Evolutionary conservation across 2,329 filamentous ascomycete genomes (phyloP).

Genomic region (Paraphaeosphaeria sporulosa): DNA sequence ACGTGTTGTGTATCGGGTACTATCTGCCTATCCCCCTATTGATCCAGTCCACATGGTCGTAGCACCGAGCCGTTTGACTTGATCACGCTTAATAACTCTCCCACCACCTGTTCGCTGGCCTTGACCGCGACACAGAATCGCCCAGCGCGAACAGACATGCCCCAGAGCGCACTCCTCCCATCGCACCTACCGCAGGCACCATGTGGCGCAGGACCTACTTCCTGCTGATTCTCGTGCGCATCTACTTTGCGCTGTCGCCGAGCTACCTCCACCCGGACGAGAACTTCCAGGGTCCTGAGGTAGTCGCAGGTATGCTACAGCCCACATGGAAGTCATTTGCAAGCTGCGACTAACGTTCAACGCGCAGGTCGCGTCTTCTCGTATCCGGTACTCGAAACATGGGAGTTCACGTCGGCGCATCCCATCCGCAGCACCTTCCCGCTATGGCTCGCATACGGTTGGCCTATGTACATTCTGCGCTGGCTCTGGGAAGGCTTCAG

Average conservation of each 20-base stretch:
- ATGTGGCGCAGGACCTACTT: conserved; percentile 96
- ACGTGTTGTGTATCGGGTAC: conserved; percentile 18
- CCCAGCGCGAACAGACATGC: conserved; percentile 40
- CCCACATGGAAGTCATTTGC: conserved; percentile 8
- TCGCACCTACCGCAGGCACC: conserved; percentile 36
- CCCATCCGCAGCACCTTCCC: conserved; percentile 97
- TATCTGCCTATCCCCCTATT: conserved; percentile 22
- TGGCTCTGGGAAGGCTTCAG: conserved; percentile 92
- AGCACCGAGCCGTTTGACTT: conserved; percentile 24
- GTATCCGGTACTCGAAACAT: conserved; percentile 88
- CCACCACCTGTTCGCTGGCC: conserved; percentile 29
- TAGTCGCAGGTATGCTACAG: conserved; percentile 78
- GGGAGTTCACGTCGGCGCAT: conserved; percentile 90
- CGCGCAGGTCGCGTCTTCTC: conserved; percentile 83
- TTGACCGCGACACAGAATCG: conserved; percentile 12
- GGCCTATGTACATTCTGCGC: conserved; percentile 90
- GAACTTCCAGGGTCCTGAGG: conserved; percentile 97
- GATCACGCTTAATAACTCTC: conserved; percentile 28
- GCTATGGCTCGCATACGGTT: conserved; percentile 92
- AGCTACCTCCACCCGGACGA: conserved; percentile 99
- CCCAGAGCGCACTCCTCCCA: conserved; percentile 29
- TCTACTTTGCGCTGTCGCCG: conserved; percentile 92
- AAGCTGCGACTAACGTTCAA: conserved; percentile 20
- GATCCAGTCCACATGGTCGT: conserved; percentile 30
- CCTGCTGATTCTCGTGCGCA: conserved; percentile 80